A percentile compares a stretch with the other conserved stretches of the same genome.
These are phyloP conservation scores for Acer negundo DNA, from an alignment of 345 rosid genomes.

Conservation along the genomic window DNA sequence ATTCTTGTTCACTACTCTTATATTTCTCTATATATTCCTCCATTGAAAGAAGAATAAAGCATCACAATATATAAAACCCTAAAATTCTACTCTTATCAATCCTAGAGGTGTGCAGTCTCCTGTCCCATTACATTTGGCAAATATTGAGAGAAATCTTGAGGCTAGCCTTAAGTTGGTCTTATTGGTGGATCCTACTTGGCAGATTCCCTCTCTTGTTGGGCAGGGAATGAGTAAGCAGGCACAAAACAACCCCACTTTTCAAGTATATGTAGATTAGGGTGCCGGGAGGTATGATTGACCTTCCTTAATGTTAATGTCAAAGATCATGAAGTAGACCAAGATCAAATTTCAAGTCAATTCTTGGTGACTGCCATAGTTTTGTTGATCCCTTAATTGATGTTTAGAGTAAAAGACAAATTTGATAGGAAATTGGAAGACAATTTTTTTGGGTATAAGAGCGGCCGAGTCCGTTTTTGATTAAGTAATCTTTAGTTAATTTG, in stretches of 20 bases:
- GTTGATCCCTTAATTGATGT: not conserved
- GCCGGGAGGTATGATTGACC: not conserved
- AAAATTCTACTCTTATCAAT: not conserved
- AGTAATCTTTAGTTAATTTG: not conserved
- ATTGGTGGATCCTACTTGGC: not conserved
- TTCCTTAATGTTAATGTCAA: not conserved
- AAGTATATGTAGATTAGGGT: not conserved
- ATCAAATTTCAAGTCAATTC: not conserved
- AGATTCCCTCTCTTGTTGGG: not conserved
- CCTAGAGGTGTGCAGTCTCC: not conserved
- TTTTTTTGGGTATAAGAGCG: not conserved
- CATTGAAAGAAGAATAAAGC: no score
- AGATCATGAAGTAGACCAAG: not conserved
- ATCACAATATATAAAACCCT: no score
- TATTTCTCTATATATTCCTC: no score
- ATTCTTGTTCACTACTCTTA: no score
- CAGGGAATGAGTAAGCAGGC: not conserved
- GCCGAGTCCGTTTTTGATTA: not conserved
- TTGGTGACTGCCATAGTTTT: not conserved
- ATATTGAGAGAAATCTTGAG: not conserved
- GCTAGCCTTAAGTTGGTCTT: not conserved
- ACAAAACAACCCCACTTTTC: not conserved
- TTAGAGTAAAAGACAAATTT: not conserved
- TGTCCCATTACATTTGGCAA: not conserved
- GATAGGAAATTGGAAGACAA: not conserved